phyloP scores from a whole-genome alignment of 116 monocot species.

The Dioscorea cayenensis region DNA sequence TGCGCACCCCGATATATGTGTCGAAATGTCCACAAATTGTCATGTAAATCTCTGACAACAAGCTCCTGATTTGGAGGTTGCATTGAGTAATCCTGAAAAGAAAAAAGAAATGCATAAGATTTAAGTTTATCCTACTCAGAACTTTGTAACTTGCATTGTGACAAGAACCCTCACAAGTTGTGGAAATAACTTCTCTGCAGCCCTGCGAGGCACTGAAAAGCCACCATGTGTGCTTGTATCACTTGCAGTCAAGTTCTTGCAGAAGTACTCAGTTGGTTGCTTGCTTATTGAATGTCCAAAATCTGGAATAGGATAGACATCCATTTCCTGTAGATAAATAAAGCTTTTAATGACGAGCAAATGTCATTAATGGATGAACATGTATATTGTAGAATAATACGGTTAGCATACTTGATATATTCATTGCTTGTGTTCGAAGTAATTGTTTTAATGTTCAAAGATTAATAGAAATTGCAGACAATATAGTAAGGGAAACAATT shows the following conservation, averaged over 20 bases:
- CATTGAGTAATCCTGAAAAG: slow-evolving; percentile 71
- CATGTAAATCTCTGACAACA: slow-evolving; percentile 75
- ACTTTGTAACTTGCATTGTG: neutral
- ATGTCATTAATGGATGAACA: neutral
- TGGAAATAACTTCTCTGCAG: slow-evolving; percentile 94
- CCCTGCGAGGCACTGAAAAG: slow-evolving; percentile 88
- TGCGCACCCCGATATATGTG: slow-evolving; percentile 86
- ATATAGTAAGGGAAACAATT: neutral
- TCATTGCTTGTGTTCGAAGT: neutral
- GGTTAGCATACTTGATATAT: neutral
- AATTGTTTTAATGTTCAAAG: neutral
- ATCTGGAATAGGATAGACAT: slow-evolving; percentile 70
- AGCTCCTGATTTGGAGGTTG: slow-evolving; percentile 98
- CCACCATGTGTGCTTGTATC: slow-evolving; percentile 98
- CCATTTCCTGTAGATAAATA: slow-evolving; percentile 47
- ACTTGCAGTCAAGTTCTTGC: slow-evolving; percentile 92
- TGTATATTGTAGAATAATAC: neutral
- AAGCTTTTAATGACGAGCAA: neutral
- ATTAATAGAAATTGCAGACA: neutral
- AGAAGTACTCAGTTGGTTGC: slow-evolving; percentile 85
- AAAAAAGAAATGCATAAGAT: neutral
- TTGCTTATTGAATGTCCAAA: slow-evolving; percentile 64
- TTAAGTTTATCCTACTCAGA: neutral
- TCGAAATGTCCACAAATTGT: slow-evolving; percentile 86
- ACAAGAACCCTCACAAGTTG: slow-evolving; percentile 41